Evolutionary conservation across 495 filamentous ascomycete species (phyloP).

Genomic region (Penicillium egyptiacum): DNA sequence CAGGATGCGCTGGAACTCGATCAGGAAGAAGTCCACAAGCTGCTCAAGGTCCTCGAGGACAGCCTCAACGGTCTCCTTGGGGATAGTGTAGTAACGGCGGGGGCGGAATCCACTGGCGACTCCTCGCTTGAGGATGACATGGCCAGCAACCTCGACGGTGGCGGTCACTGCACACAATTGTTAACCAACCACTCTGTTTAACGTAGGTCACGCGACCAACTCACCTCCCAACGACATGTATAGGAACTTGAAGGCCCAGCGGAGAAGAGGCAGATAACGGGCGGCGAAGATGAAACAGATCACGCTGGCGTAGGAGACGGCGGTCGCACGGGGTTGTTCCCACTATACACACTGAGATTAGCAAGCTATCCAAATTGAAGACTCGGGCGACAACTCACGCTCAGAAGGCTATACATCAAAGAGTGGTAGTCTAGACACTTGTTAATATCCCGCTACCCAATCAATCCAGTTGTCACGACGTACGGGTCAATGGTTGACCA

Average conservation of each 20-base stretch:
- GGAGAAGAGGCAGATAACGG: conserved; percentile 85
- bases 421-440: conserved; percentile 75
- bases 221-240: conserved; percentile 67
- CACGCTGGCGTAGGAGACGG: conserved; percentile 72
- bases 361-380: conserved; percentile 15
- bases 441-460: conserved; percentile 18
- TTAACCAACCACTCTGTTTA: conserved; percentile 16
- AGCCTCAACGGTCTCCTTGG: conserved; percentile 77
- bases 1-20: conserved; percentile 91
- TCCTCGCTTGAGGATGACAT: conserved; percentile 71
- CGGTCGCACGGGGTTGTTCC: conserved; percentile 77
- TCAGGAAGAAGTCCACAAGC: conserved; percentile 93
- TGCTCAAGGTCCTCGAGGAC: conserved; percentile 84
- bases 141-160: conserved; percentile 73
- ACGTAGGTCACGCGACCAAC: conserved; percentile 31
- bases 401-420: conserved; percentile 86
- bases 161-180: conserved; percentile 58
- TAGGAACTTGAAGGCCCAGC: conserved; percentile 83
- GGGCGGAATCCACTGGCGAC: conserved; percentile 85
- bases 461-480: conserved; percentile 22
- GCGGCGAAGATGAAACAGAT: conserved; percentile 82
- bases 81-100: conserved; percentile 87
- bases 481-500: conserved; percentile 84
- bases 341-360: conserved; percentile 48
- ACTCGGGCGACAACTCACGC: conserved; percentile 47